A percentile compares a stretch with the other conserved stretches of the same genome.
Conservation (phyloP, 176 grass and related monocot genomes). For the Musa itinerans region DNA sequence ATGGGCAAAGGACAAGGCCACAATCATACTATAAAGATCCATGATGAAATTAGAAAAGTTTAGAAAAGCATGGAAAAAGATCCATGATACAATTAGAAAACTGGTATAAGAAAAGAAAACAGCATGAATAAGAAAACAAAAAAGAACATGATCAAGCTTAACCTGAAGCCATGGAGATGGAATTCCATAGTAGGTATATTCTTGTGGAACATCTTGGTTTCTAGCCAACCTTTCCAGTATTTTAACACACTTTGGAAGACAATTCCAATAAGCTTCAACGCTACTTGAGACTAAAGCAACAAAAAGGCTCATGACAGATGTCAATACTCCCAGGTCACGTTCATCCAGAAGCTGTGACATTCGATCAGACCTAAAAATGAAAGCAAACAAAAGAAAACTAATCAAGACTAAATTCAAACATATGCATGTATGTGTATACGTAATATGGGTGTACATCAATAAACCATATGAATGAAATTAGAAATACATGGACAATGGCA, state of each 20-base stretch:
- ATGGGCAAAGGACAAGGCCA: neutral
- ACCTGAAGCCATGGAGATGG: slow-evolving; percentile 99
- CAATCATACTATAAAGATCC: neutral
- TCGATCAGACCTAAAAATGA: slow-evolving; percentile 64
- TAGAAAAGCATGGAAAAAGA: neutral
- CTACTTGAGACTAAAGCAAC: slow-evolving; percentile 92
- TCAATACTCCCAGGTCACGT: slow-evolving; percentile 88
- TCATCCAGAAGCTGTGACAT: slow-evolving; percentile 99
- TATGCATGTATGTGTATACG: neutral
- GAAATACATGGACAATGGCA: neutral
- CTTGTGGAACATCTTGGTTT: slow-evolving; percentile 97
- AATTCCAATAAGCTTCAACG: slow-evolving; percentile 92
- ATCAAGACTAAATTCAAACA: neutral
- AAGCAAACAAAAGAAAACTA: neutral
- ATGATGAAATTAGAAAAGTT: neutral
- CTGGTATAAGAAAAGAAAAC: neutral
- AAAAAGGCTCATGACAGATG: slow-evolving; percentile 98
- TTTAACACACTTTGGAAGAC: slow-evolving; percentile 91
- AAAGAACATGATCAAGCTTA: slow-evolving; percentile 9
- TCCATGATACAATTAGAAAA: no score
- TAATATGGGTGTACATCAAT: neutral
- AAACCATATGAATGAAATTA: slow-evolving; percentile 4
- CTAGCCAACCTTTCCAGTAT: slow-evolving; percentile 87
- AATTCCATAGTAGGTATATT: slow-evolving; percentile 99
- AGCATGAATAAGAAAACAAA: neutral